Conservation (phyloP, 257 asterid genomes). For the Forsythia viridissima region DNA sequence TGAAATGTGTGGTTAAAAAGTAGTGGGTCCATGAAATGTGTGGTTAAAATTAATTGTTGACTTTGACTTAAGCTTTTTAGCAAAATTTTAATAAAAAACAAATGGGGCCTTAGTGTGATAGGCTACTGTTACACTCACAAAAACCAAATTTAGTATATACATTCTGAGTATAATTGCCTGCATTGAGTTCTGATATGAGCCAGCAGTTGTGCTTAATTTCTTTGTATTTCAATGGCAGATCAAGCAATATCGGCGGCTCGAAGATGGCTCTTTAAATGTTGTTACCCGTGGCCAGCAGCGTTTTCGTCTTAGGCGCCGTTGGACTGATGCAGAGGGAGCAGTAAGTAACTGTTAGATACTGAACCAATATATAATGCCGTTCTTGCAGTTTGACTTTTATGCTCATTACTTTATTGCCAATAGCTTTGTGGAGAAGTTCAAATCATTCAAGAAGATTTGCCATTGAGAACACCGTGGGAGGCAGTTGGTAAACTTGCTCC, state of each 20-base stretch:
- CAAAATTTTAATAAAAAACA: too few species aligned
- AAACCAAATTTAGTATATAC: slow-evolving; percentile 1
- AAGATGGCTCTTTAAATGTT: slow-evolving; percentile 90
- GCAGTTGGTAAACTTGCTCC: slow-evolving; percentile 75
- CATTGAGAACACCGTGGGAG: slow-evolving; percentile 79
- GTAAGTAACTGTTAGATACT: slow-evolving; percentile 48
- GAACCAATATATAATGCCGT: slow-evolving; percentile 10
- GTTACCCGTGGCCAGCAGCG: slow-evolving; percentile 95
- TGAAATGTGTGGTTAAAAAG: too few species aligned
- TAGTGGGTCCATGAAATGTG: too few species aligned
- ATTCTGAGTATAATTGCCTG: not conserved
- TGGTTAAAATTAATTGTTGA: too few species aligned
- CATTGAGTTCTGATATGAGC: slow-evolving; percentile 15
- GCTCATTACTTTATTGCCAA: slow-evolving; percentile 21
- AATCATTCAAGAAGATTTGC: slow-evolving; percentile 79
- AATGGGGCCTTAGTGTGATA: not conserved
- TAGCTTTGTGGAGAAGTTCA: slow-evolving; percentile 86
- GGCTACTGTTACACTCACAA: not conserved
- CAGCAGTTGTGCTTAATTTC: slow-evolving; percentile 12
- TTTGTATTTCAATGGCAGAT: slow-evolving; percentile 51
- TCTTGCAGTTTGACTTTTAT: slow-evolving; percentile 16
- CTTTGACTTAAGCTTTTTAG: too few species aligned
- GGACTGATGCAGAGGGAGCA: slow-evolving; percentile 77
- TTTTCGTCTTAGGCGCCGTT: slow-evolving; percentile 77
- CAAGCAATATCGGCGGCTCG: slow-evolving; percentile 79